Evolutionary conservation across 805 yeast genomes (phyloP), one percentile per base, ranked within the genome.

Genomic region (Tetrapisispora namnaoensis): DNA sequence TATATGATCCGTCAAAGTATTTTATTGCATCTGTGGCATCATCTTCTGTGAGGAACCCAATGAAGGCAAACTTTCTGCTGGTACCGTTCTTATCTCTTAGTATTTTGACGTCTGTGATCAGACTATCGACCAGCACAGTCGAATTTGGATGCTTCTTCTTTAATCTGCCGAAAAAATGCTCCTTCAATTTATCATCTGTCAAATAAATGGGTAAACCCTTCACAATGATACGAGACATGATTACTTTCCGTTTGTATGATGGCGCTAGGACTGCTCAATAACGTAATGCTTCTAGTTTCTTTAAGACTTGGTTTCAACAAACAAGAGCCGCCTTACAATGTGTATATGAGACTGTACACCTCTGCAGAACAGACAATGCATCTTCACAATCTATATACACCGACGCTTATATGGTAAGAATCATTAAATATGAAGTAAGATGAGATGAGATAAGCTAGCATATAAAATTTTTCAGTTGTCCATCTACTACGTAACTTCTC

Each of bases 1-100:
- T 80, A 63, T 80, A 93, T 1, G 95, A 78, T 8, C 77, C 74
- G 67, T 93, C 73, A 66, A 84, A 90, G 65, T 77, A 88, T 44
- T 70, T 73, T 7, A 82, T 91, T 0, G 96, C 96, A 42, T 72
- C 76, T 45, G 74, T 78, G 1, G 99, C 98, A 58, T 86, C 95
- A 13, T 69, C 74, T 18, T 68, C 72, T n/a, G 80, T 72, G 58
- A 80, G 82, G 66, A 77, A 93, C 1, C 99, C 99, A 46, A 93
- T 72, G 59, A 93, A 93, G 7, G 96, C 98, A 72, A 93, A 93
- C 57, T 95, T 74, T 67, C 99, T 79, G 10, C 95, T 85, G 59
- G 83, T 84, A 24, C 99, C 99, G 55, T 78, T 79, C 56, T 83
- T 74, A 55, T 83, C 86, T 58, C 78, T 83, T 77, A 89, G 77